A percentile compares a stretch with the other conserved stretches of the same genome.
Conservation (phyloP, 1,284 basidiomycete genomes). For the Moesziomyces aphidis region DNA sequence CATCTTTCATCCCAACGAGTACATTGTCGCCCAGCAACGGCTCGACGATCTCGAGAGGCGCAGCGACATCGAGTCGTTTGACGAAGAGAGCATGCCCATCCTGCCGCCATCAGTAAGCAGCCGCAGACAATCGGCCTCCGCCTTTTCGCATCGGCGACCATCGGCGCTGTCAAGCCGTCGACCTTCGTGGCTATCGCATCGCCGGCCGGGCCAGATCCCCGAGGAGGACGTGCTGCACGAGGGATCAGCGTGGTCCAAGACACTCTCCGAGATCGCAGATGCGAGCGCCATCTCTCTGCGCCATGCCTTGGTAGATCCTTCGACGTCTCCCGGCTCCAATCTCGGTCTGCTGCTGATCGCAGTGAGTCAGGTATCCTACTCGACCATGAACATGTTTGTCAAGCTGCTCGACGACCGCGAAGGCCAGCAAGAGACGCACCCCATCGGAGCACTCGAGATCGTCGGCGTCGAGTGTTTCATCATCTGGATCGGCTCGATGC, state of each 20-base stretch:
- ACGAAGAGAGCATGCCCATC: constrained; percentile 32
- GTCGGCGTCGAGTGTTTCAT: constrained; percentile 72
- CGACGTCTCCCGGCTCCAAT: constrained; percentile 43
- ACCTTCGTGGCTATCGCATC: constrained; percentile 15
- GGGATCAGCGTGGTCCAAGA: constrained; percentile 31
- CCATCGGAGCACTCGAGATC: constrained; percentile 68
- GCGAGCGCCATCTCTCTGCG: constrained; percentile 39
- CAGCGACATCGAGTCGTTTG: constrained; percentile 27
- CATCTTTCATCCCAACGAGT: constrained; percentile 49
- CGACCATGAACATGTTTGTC: constrained; percentile 73
- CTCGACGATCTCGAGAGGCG: constrained; percentile 21
- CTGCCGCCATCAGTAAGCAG: constrained; percentile 13
- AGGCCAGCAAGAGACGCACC: constrained; percentile 9
- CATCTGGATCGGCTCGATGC: constrained; percentile 64
- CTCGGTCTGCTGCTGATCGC: constrained; percentile 47
- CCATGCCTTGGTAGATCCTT: constrained; percentile 40
- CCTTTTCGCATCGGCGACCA: constrained; percentile 22
- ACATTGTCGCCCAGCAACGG: constrained; percentile 34
- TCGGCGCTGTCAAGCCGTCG: constrained; percentile 28
- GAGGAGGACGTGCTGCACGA: constrained; percentile 21
- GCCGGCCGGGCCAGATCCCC: constrained; percentile 18
- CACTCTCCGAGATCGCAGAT: constrained; percentile 12
- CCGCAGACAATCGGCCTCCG: constrained; percentile 13
- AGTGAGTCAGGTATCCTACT: constrained; percentile 50
- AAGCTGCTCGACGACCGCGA: constrained; percentile 71